These are phyloP conservation scores for Neocatenulostroma microsporum DNA, from an alignment of 2,329 filamentous ascomycete species.

Conservation along the genomic window DNA sequence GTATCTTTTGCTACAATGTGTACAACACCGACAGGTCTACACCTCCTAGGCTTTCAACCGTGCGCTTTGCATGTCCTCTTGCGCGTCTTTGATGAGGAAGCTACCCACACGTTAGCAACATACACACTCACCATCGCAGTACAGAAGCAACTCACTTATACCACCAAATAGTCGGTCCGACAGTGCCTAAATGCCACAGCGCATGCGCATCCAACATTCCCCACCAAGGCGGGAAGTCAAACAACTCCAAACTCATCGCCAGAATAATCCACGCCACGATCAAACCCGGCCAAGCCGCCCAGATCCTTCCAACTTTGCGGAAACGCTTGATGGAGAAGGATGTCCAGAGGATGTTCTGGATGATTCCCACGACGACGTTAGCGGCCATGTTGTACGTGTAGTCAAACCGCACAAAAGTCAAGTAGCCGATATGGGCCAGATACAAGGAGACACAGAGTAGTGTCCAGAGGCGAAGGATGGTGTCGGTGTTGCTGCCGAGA, in stretches of 20 bases:
- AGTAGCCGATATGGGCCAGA: slow-evolving; percentile 67
- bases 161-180: slow-evolving; percentile 79
- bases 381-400: slow-evolving; percentile 98
- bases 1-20: too few relatives aligned
- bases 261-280: slow-evolving; percentile 87
- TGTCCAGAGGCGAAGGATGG: slow-evolving; percentile 67
- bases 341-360: slow-evolving; percentile 79
- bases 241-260: slow-evolving; percentile 90
- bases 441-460: slow-evolving; percentile 64
- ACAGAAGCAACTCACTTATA: slow-evolving; percentile 67
- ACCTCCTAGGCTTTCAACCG: slow-evolving; percentile 70
- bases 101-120: slow-evolving; percentile 39
- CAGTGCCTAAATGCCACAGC: slow-evolving; percentile 91
- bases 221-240: slow-evolving; percentile 82
- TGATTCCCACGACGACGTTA: slow-evolving; percentile 72
- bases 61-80: slow-evolving; percentile 68
- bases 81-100: slow-evolving; percentile 77
- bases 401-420: slow-evolving; percentile 82
- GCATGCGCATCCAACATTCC: slow-evolving; percentile 88
- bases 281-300: slow-evolving; percentile 84
- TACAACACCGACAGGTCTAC: too few relatives aligned
- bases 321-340: slow-evolving; percentile 74
- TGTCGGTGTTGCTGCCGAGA: slow-evolving; percentile 19
- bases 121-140: not conserved
- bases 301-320: slow-evolving; percentile 59